Evolutionary conservation across 2,329 filamentous ascomycete species (phyloP).

Genomic region (Ophiostoma himal-ulmi): DNA sequence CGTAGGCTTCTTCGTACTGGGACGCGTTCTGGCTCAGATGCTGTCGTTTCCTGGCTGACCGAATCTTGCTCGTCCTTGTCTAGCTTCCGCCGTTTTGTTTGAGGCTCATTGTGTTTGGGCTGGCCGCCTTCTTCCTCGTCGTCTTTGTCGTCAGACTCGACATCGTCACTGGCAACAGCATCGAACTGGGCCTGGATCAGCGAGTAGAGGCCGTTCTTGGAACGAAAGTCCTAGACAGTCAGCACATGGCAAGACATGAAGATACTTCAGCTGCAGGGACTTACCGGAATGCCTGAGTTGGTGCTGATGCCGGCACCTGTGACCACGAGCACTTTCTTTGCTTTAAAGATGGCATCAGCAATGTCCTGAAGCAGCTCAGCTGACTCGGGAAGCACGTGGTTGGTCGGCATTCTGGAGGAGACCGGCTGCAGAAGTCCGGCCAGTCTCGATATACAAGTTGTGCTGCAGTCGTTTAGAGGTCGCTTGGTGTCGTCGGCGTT

Average conservation of each 20-base stretch:
- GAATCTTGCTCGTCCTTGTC: conserved; percentile 20
- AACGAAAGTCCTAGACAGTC: conserved; percentile 60
- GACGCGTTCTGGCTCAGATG: background rate
- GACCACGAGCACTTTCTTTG: conserved; percentile 63
- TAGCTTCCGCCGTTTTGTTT: conserved; percentile 34
- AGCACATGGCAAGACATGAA: background rate
- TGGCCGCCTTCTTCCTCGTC: conserved; percentile 21
- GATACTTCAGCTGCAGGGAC: conserved; percentile 25
- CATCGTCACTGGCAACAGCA: conserved; percentile 34
- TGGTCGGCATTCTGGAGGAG: conserved; percentile 49
- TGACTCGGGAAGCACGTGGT: conserved; percentile 48
- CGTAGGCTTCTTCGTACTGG: background rate
- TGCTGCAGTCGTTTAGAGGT: background rate
- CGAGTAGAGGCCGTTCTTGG: conserved; percentile 66
- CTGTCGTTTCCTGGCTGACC: background rate
- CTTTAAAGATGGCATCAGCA: conserved; percentile 57
- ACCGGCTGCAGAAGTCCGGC: background rate
- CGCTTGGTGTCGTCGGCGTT: background rate
- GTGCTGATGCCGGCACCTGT: conserved; percentile 71
- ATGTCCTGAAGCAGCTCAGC: conserved; percentile 56
- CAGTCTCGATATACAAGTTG: background rate
- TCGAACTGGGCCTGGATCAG: conserved; percentile 64
- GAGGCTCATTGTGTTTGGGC: background rate
- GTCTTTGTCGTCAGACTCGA: conserved; percentile 6
- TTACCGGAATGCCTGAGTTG: conserved; percentile 68